These are phyloP conservation scores for Umbilicaria muhlenbergii DNA, from an alignment of 495 filamentous ascomycete species.

Conservation along the genomic window DNA sequence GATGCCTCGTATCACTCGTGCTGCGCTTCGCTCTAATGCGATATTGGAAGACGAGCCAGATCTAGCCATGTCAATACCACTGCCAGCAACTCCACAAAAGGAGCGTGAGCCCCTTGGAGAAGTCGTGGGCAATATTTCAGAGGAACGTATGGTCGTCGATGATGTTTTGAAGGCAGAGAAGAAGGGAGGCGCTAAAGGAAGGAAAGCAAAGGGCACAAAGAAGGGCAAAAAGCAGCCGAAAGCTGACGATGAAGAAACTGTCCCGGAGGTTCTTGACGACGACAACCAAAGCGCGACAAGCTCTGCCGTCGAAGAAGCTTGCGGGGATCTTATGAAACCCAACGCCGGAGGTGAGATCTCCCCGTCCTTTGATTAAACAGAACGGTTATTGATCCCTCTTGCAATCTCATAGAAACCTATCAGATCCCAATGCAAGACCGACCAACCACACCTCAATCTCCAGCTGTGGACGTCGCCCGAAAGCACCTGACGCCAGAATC, in stretches of 20 bases:
- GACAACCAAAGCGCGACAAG: constrained; percentile 8
- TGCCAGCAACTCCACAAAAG: constrained; percentile 8
- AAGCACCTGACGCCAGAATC: not conserved
- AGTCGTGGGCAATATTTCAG: constrained; percentile 6
- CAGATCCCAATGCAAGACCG: not conserved
- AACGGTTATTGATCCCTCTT: no score
- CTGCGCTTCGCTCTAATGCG: constrained; percentile 11
- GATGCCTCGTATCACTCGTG: constrained; percentile 22
- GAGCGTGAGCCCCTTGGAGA: constrained; percentile 13
- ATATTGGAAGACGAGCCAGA: constrained; percentile 9
- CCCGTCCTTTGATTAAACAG: no score
- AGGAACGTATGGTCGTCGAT: constrained; percentile 8
- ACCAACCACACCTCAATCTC: constrained; percentile 3
- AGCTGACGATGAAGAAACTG: not conserved
- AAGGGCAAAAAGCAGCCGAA: constrained; percentile 11
- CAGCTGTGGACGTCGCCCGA: not conserved
- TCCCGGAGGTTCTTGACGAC: constrained; percentile 12
- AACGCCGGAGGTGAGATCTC: not conserved
- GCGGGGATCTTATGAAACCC: not conserved
- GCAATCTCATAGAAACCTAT: no score
- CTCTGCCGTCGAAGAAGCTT: constrained; percentile 11
- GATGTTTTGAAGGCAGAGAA: constrained; percentile 11
- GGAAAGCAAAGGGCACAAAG: constrained; percentile 17
- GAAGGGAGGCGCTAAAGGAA: constrained; percentile 16
- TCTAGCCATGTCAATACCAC: constrained; percentile 3